Base-by-base conservation (phyloP, 192 early-diverging fungal species). In the Geranomyces variabilis region DNA sequence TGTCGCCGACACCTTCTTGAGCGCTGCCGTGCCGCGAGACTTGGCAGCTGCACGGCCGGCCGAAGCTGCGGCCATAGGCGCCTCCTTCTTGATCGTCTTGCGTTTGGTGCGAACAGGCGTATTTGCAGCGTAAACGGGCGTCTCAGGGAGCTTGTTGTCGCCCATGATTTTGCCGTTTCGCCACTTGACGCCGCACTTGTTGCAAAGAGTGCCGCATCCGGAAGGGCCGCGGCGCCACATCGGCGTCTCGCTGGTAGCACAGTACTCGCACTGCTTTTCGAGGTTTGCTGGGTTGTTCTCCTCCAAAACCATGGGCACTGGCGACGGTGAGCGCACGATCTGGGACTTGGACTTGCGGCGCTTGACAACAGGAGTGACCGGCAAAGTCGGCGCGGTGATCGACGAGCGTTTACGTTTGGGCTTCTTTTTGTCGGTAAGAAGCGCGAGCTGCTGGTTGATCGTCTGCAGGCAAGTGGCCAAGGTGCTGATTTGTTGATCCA, bases 101-200 rank as follows among this genome's bases (percentile, higher is more conserved):
- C 45, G 67, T 57, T 70, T 70, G 9, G 69, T n/a, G 7, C 66
- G 17, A 36, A 26, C 58, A 56, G 66, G 66, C 19, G 53, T 33
- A 9, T 51, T 68, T 24, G 66, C 49, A 0, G 49, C 43, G 28
- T 29, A 56, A 1, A 70, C 21, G 44, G 43, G 57, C 19, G 55
- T 26, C 17, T 36, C 33, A 26, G 68, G 68, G 12, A 61, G 51
- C 43, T 60, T 70, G 68, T 56, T 30, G 43, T 64, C 70, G 36
- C 70, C 70, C 70, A 71, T 63, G 33, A 75, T 76, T 17, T 75
- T 71, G 29, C 77, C 74, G 43, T 62, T 53, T 19, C 70, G 21
- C 80, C 80, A 81, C 67, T 80, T 76, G 19, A 82, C 80, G 26
- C 80, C 80, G 49, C 80, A 82, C 63, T 66, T 65, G 73, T 82